Evolutionary conservation across 1,139 yeast species (phyloP).

Genomic region (Insectozyma bohioensis): DNA sequence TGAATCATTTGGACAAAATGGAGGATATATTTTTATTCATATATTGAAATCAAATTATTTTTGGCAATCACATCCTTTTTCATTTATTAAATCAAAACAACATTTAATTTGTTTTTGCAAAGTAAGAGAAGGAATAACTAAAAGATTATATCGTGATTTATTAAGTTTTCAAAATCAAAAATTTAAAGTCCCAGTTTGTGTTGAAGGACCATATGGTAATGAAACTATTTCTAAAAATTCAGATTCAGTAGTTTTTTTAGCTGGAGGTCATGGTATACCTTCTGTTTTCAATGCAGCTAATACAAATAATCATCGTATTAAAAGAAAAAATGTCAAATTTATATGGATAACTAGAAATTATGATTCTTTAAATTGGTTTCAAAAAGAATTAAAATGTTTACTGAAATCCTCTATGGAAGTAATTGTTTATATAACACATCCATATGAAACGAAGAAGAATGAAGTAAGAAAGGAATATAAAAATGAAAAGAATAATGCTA

Average conservation of each 20-base stretch:
- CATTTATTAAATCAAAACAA: slow-evolving; percentile 22
- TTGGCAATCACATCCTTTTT: slow-evolving; percentile 43
- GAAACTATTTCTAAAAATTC: slow-evolving; percentile 26
- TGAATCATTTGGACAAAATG: too few relatives aligned
- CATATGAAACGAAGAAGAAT: too few relatives aligned
- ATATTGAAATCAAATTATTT: slow-evolving; percentile 37
- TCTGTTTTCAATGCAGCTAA: too few relatives aligned
- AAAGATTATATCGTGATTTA: slow-evolving; percentile 30
- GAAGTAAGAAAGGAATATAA: too few relatives aligned
- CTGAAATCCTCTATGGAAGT: too few relatives aligned
- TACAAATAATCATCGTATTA: too few relatives aligned
- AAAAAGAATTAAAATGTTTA: background rate
- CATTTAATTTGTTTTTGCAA: slow-evolving; percentile 28
- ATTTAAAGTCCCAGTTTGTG: slow-evolving; percentile 28
- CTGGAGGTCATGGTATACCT: slow-evolving; percentile 46
- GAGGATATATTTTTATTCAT: slow-evolving; percentile 52
- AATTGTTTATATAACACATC: too few relatives aligned
- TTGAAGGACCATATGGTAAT: slow-evolving; percentile 45
- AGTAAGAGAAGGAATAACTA: slow-evolving; percentile 41
- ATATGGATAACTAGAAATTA: slow-evolving; percentile 9
- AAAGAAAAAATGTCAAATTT: slow-evolving; percentile 32
- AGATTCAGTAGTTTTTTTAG: slow-evolving; percentile 38
- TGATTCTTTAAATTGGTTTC: slow-evolving; percentile 4
- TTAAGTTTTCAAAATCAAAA: slow-evolving; percentile 25
- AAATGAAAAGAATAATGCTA: too few relatives aligned